phyloP scores from a whole-genome alignment of 2,329 filamentous ascomycete species.

The Diaporthe sp. region DNA sequence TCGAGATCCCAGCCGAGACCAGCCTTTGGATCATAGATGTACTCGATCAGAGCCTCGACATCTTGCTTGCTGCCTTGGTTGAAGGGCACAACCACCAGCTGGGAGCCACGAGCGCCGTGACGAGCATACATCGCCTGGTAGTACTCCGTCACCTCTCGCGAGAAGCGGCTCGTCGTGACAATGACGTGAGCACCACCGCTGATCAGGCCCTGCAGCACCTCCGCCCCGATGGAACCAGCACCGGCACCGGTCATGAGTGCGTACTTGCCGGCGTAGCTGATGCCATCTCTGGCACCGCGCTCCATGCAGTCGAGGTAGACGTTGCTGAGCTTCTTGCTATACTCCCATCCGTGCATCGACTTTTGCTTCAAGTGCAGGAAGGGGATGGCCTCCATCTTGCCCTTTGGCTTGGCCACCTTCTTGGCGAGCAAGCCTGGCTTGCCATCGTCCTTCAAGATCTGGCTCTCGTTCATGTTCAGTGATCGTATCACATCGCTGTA shows the following conservation, averaged over 20 bases:
- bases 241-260: slow-evolving; percentile 98
- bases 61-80: slow-evolving; percentile 99
- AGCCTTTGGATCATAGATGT: slow-evolving; percentile 96
- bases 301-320: slow-evolving; percentile 93
- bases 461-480: slow-evolving; percentile 96
- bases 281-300: slow-evolving; percentile 85
- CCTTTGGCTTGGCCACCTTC: slow-evolving; percentile 75
- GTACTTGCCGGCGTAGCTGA: slow-evolving; percentile 95
- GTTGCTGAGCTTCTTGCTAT: slow-evolving; percentile 98
- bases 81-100: slow-evolving; percentile 98
- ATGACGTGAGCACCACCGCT: slow-evolving; percentile 97
- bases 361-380: slow-evolving; percentile 98
- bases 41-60: slow-evolving; percentile 91
- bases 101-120: slow-evolving; percentile 91
- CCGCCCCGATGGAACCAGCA: slow-evolving; percentile 96
- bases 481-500: slow-evolving; percentile 96
- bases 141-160: slow-evolving; percentile 97
- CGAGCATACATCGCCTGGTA: slow-evolving; percentile 99
- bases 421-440: slow-evolving; percentile 64
- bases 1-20: slow-evolving; percentile 99
- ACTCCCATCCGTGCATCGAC: slow-evolving; percentile 94
- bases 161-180: slow-evolving; percentile 96
- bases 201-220: slow-evolving; percentile 94
- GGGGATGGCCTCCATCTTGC: slow-evolving; percentile 96
- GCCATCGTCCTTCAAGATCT: slow-evolving; percentile 89